phyloP scores from a whole-genome alignment of 306 rosid genomes.

The Urtica urens region DNA sequence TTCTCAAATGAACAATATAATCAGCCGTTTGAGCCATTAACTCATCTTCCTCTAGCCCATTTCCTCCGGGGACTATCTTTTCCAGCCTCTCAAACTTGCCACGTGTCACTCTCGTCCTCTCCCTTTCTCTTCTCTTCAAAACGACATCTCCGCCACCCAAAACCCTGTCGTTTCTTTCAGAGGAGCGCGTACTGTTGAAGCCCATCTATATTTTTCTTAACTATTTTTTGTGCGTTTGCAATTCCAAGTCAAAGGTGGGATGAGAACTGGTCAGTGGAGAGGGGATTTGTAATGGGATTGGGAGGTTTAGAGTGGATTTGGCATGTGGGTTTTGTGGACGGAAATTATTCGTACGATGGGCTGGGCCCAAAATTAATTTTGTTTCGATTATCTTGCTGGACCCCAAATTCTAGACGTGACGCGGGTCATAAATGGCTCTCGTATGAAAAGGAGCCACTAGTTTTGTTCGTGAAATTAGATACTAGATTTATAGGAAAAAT shows the following conservation, averaged over 20 bases:
- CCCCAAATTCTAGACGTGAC: neutral
- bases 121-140: conserved; percentile 1
- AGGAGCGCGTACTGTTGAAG: neutral
- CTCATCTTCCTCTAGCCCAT: neutral
- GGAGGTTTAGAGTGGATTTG: neutral
- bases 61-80: neutral
- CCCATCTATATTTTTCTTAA: neutral
- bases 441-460: neutral
- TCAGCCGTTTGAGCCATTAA: conserved; percentile 1
- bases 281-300: neutral
- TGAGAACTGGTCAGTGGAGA: neutral
- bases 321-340: neutral
- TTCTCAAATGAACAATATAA: conserved; percentile 1
- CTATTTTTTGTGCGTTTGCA: neutral
- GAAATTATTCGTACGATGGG: neutral
- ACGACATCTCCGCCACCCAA: neutral
- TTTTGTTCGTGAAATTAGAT: too few species aligned
- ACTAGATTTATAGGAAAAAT: too few species aligned
- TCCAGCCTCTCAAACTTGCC: conserved; percentile 3
- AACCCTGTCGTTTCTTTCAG: neutral
- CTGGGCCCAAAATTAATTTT: neutral
- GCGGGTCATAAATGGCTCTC: neutral
- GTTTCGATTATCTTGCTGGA: neutral
- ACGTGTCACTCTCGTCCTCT: neutral
- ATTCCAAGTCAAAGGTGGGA: neutral